Percentiles rank a stretch among this genome's conserved stretches.
These are phyloP conservation scores for Sequoia sempervirens DNA, from an alignment of 75 land plant species.

Conservation along the genomic window DNA sequence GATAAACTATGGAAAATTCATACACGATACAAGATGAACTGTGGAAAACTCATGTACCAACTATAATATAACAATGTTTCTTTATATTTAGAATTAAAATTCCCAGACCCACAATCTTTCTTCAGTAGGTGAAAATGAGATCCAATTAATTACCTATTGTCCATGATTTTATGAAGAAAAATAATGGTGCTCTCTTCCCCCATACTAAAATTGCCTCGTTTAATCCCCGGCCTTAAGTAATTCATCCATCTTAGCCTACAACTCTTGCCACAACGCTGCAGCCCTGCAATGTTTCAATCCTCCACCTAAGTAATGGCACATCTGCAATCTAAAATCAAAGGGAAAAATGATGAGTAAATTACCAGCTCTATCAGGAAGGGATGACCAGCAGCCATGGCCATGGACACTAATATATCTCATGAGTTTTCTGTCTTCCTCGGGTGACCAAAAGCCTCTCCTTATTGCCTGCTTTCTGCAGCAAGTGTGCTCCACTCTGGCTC, in stretches of 20 bases:
- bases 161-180: conserved; percentile 16
- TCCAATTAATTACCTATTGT: conserved; percentile 13
- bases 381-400: conserved; percentile 11
- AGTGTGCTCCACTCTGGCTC: neutral
- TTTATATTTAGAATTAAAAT: neutral
- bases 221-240: conserved; percentile 30
- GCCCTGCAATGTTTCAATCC: conserved; percentile 7
- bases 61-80: neutral
- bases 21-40: too few species aligned
- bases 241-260: conserved; percentile 35
- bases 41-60: too few species aligned
- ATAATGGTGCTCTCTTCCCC: conserved; percentile 22
- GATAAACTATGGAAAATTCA: too few species aligned
- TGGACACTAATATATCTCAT: neutral
- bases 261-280: conserved; percentile 29
- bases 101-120: neutral
- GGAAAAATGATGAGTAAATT: neutral
- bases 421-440: neutral
- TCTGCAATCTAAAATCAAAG: neutral
- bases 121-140: neutral
- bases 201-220: conserved; percentile 20
- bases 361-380: conserved; percentile 10
- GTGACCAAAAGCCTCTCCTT: conserved; percentile 5
- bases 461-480: conserved; percentile 7
- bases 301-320: neutral